Base-by-base conservation (phyloP, 306 rosid species). In the Potentilla sterilis region DNA sequence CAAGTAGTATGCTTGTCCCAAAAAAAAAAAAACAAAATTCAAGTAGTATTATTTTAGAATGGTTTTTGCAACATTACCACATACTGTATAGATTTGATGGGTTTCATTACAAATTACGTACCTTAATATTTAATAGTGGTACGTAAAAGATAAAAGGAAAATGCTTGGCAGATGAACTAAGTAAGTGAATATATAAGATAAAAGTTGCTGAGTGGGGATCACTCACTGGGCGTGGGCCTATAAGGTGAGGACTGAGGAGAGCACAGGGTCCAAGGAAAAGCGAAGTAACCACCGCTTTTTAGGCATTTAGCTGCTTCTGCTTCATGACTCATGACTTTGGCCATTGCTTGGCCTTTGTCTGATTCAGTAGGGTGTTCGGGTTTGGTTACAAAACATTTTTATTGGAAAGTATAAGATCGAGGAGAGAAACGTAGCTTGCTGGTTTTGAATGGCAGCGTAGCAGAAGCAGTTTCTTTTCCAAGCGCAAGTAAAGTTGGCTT, bases 381-480 rank as follows among this genome's bases (percentile, higher is more conserved):
- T 54, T n/a, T 52, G 9, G 59, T 52, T 2, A 52, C 58, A 18
- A 52, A 5, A 22, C 12, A 58, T 58, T 58, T 37, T 28, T 9
- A 10, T 57, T 10, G 4, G 11, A 4, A 59, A 24, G 65, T 24
- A 24, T 4, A 58, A 12, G n/a, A 61, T 32, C n/a, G 41, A 24
- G 40, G 19, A 24, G 40, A 32, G 65, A 12, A 24, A 5, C n/a
- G 14, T 7, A 32, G 40, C 10, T 12, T 1, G 19, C 42, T 62
- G 0, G 11, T 5, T 62, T 34, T 34, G 42, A 62, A 62, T 34
- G 42, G 67, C 41, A 11, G 67, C 12, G 64, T 6, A 35, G 69
- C 69, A 65, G 47, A 37, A 37, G 38, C 65, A n/a, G 75, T 37
- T 71, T 48, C 14, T 10, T 71, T 71, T 52, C 75, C 48, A 12